Base-by-base conservation (phyloP, 23 red algal species). In the Gracilaria vermiculophylla region DNA sequence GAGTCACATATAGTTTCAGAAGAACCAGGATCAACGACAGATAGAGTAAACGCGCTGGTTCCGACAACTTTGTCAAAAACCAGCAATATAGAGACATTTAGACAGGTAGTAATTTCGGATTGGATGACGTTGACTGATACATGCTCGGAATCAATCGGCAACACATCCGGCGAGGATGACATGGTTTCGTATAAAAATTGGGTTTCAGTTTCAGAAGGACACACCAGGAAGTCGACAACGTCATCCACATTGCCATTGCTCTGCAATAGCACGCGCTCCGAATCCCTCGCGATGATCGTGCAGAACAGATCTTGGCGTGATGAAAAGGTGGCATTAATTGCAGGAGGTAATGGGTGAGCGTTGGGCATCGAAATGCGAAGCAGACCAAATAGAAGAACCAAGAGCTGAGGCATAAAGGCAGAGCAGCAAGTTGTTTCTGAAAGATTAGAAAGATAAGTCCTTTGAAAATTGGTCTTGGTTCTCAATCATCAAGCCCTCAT, bases 61-160 rank as follows among this genome's bases (percentile, higher is more conserved):
- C 84, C 84, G 14, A 88, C 84, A 17, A 88, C 44, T 29, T 43
- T 45, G 45, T 88, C 84, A 66, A 88, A 88, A n/a, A 52, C 50
- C 8, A 88, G 51, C 41, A 58, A 34, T 19, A 69, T 65, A 31
- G 84, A 62, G 33, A 88, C 53, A 33, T 88, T 88, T 42, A 60
- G 84, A 65, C 84, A 88, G 13, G 67, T 15, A 42, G 28, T 39
- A 9, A 17, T 16, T 3, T 35, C 84, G 10, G 66, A 51, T 77
- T 62, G 70, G 74, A 88, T 49, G 57, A 55, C 60, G 70, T 77
- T 70, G 49, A 85, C 5, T 7, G 58, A 17, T 58, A 85, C 62
- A 20, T 85, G 67, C 39, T 42, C 36, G 7, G 2, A 3, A 32
- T 79, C 50, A 39, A 35, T 57, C 10, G 76, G 76, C 14, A 79